These are phyloP conservation scores for Ustilago loliicola DNA, from an alignment of 1,284 basidiomycete genomes.

Conservation along the genomic window DNA sequence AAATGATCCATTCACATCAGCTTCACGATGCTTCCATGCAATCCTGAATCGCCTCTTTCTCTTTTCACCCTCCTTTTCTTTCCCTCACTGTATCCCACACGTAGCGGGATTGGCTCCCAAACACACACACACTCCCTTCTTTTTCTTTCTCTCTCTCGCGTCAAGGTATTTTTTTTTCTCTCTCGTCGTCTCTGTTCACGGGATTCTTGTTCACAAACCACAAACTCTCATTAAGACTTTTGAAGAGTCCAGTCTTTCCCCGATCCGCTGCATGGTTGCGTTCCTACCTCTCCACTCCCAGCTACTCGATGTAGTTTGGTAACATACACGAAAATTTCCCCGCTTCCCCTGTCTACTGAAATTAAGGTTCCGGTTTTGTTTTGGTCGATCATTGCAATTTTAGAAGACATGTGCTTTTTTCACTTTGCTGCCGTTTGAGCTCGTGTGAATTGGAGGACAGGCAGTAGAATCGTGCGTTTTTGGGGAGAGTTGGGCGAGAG, in stretches of 20 bases:
- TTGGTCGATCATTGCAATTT: constrained; percentile 1
- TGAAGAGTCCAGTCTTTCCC: not conserved
- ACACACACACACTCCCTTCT: too few species aligned
- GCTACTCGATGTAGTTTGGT: not conserved
- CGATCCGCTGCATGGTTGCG: not conserved
- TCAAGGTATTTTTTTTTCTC: not conserved
- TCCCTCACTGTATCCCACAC: not conserved
- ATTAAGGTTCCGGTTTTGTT: too few species aligned
- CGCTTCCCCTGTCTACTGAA: too few species aligned
- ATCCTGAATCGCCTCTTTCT: not conserved
- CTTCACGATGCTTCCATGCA: not conserved
- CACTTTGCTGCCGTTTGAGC: too few species aligned
- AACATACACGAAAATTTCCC: constrained; percentile 8
- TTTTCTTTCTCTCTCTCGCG: not conserved
- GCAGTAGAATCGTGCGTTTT: too few species aligned
- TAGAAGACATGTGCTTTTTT: not conserved
- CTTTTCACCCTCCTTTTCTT: not conserved
- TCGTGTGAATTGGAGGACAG: too few species aligned
- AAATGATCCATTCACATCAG: not conserved
- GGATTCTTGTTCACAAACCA: constrained; percentile 4
- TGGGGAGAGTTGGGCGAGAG: too few species aligned
- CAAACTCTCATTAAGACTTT: not conserved
- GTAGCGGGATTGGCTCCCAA: constrained; percentile 3
- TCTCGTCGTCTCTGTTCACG: constrained; percentile 12
- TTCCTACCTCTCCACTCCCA: not conserved